phyloP scores from a whole-genome alignment of 179 eudicot species.

The Beta lomatogona region DNA sequence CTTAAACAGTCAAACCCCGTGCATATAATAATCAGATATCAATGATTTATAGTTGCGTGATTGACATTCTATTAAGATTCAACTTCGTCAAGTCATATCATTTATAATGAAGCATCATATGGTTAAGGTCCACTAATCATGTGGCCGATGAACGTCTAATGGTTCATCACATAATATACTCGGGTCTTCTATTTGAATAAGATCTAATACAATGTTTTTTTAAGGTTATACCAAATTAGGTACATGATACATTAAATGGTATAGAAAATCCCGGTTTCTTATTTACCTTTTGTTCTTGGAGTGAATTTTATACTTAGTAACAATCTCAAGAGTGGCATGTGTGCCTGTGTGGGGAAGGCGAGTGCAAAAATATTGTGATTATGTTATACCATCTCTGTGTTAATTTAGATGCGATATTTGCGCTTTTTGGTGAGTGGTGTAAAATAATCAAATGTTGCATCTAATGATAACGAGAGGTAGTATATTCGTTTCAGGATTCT shows the following conservation, averaged over 20 bases:
- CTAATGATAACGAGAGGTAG: too few species aligned
- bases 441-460: too few species aligned
- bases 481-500: too few species aligned
- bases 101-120: background rate
- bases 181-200: background rate
- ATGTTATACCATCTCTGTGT: too few species aligned
- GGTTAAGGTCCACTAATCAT: constrained; percentile 9
- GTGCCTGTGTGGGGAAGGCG: too few species aligned
- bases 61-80: background rate
- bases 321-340: too few species aligned
- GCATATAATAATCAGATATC: background rate
- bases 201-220: background rate
- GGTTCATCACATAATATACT: background rate
- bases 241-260: background rate
- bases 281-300: too few species aligned
- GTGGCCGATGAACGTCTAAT: background rate
- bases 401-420: too few species aligned
- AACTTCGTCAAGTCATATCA: background rate
- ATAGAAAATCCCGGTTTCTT: too few species aligned
- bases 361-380: too few species aligned
- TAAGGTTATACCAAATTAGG: background rate
- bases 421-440: too few species aligned
- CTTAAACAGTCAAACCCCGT: background rate
- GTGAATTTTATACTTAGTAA: too few species aligned
- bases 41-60: background rate